phyloP scores from a whole-genome alignment of 2,329 filamentous ascomycete genomes.

The Exophiala lecanii-corni region DNA sequence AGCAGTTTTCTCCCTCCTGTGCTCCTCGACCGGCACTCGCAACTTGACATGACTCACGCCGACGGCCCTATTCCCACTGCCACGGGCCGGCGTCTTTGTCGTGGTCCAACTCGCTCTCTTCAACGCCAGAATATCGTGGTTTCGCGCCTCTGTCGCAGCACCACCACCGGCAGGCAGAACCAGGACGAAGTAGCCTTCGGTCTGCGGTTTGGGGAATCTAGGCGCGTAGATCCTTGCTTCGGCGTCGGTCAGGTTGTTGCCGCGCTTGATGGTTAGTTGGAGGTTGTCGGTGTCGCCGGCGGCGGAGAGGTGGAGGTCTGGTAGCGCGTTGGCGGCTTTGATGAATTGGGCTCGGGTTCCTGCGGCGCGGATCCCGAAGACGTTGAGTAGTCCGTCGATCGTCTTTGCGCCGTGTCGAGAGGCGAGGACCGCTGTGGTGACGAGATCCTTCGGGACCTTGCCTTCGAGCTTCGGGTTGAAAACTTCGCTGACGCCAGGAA shows the following conservation, averaged over 20 bases:
- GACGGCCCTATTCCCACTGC: constrained; percentile 26
- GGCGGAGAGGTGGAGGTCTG: constrained; percentile 19
- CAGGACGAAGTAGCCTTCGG: constrained; percentile 86
- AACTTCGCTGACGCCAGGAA: constrained; percentile 62
- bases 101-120: constrained; percentile 75
- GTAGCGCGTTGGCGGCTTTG: constrained; percentile 48
- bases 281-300: constrained; percentile 25
- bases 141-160: constrained; percentile 43
- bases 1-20: no score
- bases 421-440: constrained; percentile 22
- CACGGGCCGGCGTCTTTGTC: constrained; percentile 13
- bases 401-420: constrained; percentile 20
- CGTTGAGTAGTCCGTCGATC: constrained; percentile 27
- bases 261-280: constrained; percentile 19
- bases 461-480: constrained; percentile 19
- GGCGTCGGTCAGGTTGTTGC: constrained; percentile 39
- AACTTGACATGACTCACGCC: constrained; percentile 20
- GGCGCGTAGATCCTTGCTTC: constrained; percentile 80
- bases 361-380: constrained; percentile 23
- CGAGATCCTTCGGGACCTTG: constrained; percentile 24
- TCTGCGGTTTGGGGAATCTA: constrained; percentile 88
- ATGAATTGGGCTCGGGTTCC: constrained; percentile 32
- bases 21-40: constrained; percentile 20
- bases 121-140: constrained; percentile 71
- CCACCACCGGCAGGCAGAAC: constrained; percentile 46